Base-by-base conservation (phyloP, 768 basidiomycete species). In the Cystofilobasidium ferigula region DNA sequence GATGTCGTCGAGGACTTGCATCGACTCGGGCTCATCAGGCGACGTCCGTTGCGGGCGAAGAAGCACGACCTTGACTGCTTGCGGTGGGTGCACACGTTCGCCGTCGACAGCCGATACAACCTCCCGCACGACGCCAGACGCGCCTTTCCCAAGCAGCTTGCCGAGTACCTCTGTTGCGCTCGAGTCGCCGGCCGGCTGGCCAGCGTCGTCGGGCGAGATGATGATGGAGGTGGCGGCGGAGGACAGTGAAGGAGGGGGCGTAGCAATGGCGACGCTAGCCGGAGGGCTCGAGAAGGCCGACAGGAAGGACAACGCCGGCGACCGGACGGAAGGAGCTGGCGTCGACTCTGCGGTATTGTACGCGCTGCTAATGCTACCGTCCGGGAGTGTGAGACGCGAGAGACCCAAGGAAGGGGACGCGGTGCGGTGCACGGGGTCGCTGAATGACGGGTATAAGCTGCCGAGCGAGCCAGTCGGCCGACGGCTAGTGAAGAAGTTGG, bases 271-370 rank as follows among this genome's bases (percentile, higher is more conserved):
- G 34, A 59, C n/a, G 63, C 56, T 58, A 12, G 57, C 43, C n/a
- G 38, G 38, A 2, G 60, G 65, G n/a, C 60, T 61, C 22, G 65
- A 67, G 42, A 67, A 67, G 53, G 65, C 59, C 13, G 60, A 61
- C 14, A 67, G 53, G 65, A 67, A 67, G n/a, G 65, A 67, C 22
- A 28, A 43, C 1, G 65, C 65, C 4, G 65, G 65, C 18, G 65
- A 67, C n/a, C 54, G 65, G 22, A 42, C 18, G 18, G 42, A n/a
- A n/a, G n/a, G n/a, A n/a, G n/a, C 3, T 16, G 65, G 53, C 14
- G 65, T 61, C 43, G 48, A 26, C 26, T 36, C n/a, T 5, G 20
- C n/a, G 2, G 61, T 6, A 26, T 1, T 22, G 61, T 16, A 35
- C 32, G 28, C 20, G 2, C 9, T 26, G 36, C 20, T 6, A 22